Percentiles rank a stretch among this genome's conserved stretches.
Evolutionary conservation across 441 rosid genomes (phyloP).

Genomic region (Pelargonium exstipulatum): DNA sequence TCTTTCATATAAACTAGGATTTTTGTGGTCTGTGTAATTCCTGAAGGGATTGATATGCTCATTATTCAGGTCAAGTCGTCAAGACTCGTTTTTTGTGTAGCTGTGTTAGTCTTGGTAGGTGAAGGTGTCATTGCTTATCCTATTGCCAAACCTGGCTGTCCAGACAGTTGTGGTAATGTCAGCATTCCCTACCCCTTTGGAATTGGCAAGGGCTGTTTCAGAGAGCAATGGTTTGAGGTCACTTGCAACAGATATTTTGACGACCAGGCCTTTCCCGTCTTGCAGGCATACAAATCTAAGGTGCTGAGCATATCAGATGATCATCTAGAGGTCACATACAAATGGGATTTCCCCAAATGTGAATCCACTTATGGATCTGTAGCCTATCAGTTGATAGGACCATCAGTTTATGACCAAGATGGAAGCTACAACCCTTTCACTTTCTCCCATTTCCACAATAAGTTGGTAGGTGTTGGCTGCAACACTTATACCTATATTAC

Average conservation of each 20-base stretch:
- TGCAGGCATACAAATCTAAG: constrained; percentile 12
- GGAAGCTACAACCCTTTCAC: constrained; percentile 8
- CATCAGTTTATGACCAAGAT: neutral
- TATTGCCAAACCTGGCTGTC: constrained; percentile 17
- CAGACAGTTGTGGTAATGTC: constrained; percentile 14
- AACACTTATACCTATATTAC: constrained; percentile 10
- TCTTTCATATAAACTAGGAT: no score
- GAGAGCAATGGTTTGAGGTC: constrained; percentile 16
- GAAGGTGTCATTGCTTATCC: neutral
- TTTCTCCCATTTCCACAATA: constrained; percentile 15
- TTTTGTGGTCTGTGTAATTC: no score
- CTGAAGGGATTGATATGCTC: no score
- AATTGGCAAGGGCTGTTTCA: constrained; percentile 17
- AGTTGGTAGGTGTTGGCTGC: constrained; percentile 13
- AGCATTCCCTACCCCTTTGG: constrained; percentile 22
- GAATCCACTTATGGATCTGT: neutral
- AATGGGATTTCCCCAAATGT: constrained; percentile 16
- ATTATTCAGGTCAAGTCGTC: no score
- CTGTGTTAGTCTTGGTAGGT: neutral
- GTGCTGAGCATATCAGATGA: constrained; percentile 6
- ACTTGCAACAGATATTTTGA: constrained; percentile 7
- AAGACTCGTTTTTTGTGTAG: neutral
- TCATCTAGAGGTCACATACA: neutral
- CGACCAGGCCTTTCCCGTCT: neutral
- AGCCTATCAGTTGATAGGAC: constrained; percentile 8